Evolutionary conservation across 345 rosid species (phyloP), one percentile per base, ranked within the genome.

Genomic region (Theobroma cacao): DNA sequence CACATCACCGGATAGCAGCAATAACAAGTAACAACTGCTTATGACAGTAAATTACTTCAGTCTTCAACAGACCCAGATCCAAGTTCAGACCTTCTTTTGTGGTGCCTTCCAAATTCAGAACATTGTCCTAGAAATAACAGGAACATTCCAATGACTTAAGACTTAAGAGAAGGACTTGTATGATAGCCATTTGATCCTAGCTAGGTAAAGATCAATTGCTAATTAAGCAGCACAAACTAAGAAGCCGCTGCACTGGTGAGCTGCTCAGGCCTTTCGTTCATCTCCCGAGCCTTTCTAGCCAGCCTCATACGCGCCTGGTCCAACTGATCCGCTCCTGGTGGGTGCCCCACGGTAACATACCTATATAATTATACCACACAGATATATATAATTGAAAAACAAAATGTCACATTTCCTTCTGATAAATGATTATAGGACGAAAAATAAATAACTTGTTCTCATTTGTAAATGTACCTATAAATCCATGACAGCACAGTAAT

Each of bases 401-500:
- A 13, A 43, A 64, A 33, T 5, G 40, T 30, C 55, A 9, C 4
- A 31, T 60, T 62, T 33, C 5, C 40, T 17, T 6, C 31, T 11
- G 5, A 26, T 5, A 9, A 17, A 47, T 22, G 2, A 33, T 17
- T 1, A 72, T 55, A n/a, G n/a, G 8, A 3, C 7, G n/a, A 14
- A n/a, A 34, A 55, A 18, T 34, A 15, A 61, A 3, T 3, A 34
- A 63, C 7, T 1, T 17, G 31, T 71, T 59, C 50, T 11, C 10
- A 5, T 47, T 34, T 34, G 6, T 28, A 13, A 22, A 56, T 18
- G 13, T 9, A 90, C 97, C 85, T 82, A 82, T 93, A 95, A 60
- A 95, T 89, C 98, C 98, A 95, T 10, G 97, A 87, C 79, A 95
- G 83, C 75, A 89, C 95, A 10, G 93, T 81, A 10, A 91, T 71